Percentiles rank a stretch among this genome's conserved stretches.
These are phyloP conservation scores for Trypanosoma lewisi DNA, from an alignment of 208 protist species.

Conservation along the genomic window DNA sequence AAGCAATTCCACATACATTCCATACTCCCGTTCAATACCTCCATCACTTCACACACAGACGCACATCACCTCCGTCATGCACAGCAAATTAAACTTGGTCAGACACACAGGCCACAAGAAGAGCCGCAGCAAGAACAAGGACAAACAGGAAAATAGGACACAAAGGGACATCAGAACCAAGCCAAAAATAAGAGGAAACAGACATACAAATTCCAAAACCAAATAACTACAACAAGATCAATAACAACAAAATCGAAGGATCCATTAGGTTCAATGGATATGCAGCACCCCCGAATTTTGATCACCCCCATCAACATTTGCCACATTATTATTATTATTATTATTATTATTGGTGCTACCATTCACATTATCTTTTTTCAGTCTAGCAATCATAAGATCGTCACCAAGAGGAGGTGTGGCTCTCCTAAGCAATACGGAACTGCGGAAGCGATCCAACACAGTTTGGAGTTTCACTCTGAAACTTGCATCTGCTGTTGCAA, in stretches of 20 bases:
- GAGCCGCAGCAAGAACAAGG: neutral
- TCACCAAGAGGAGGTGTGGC: conserved; percentile 35
- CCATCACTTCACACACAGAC: too few relatives aligned
- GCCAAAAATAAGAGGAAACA: conserved; percentile 5
- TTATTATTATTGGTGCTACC: neutral
- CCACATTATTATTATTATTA: too few relatives aligned
- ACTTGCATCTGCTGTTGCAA: conserved; percentile 40
- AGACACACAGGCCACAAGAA: too few relatives aligned
- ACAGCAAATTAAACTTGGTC: too few relatives aligned
- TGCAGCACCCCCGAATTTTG: neutral
- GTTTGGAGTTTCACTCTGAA: conserved; percentile 42
- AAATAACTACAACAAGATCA: neutral
- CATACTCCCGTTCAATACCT: too few relatives aligned
- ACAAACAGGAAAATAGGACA: neutral
- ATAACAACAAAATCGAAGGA: neutral
- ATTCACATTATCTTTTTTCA: neutral
- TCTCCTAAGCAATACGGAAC: conserved; percentile 59
- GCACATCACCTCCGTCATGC: too few relatives aligned
- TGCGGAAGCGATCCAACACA: conserved; percentile 57
- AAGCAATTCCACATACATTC: too few relatives aligned
- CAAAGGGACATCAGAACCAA: neutral
- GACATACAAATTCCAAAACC: neutral
- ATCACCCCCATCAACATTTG: neutral
- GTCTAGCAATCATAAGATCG: neutral
- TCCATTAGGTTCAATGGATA: too few relatives aligned